Base-by-base conservation (phyloP, 805 yeast species). In the Diddensiella caesifluorescens region DNA sequence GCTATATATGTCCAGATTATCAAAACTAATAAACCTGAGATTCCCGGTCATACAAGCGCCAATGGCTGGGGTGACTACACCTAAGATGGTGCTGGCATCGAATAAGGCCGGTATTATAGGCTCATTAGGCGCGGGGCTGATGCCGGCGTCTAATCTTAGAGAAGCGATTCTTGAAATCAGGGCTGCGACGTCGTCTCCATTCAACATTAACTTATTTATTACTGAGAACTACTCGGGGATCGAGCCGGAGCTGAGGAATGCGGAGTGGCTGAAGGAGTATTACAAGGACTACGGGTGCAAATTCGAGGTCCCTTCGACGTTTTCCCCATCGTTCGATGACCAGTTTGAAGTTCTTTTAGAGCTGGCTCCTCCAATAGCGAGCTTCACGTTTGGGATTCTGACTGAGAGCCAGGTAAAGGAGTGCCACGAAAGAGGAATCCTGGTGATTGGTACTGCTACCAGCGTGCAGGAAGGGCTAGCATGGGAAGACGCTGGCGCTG, bases 311-410 rank as follows among this genome's bases (percentile, higher is more conserved):
- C 7, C 26, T 39, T 19, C 32, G 15, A 29, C 19, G 15, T 29
- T 29, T 29, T 7, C 32, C 7, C 38, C 38, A 6, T 34, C 38
- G 16, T 53, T 44, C 32, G 22, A 26, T 2, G 54, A 49, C 4
- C 51, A 51, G 21, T 21, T 64, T 0, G 37, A 45, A 13, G 32
- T 41, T 1, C 26, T 61, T 1, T 18, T 53, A 6, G 50, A 56
- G 18, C 38, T 47, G 12, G 46, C 48, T n/a, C 80, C 80, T 2
- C 57, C 60, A 6, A 60, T 75, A 22, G 65, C 71, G 1, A 71
- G 77, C 45, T 76, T 77, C 60, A 77, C 74, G 49, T 76, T 77
- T 51, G 82, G 82, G 0, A 33, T 60, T 9, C 77, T 77, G 0
- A 34, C 63, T 1, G 16, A 31, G 4, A 35, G 42, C 0, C 59